Evolutionary conservation across 331 rosid species (phyloP).

Genomic region (Pyracantha coccinea): DNA sequence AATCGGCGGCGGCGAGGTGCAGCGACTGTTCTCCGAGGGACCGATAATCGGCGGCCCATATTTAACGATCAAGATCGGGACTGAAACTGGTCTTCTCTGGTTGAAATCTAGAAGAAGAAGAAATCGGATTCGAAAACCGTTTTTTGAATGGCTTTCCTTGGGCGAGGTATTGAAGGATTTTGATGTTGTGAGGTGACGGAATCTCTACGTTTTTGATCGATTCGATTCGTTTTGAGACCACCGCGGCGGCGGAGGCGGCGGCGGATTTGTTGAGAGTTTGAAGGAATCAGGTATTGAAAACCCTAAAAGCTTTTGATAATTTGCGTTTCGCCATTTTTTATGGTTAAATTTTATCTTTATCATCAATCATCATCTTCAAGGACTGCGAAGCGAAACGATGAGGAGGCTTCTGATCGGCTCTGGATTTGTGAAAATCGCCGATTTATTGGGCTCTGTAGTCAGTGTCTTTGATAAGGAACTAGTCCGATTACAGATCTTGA

Average conservation of each 20-base stretch:
- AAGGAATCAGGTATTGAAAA: constrained; percentile 26
- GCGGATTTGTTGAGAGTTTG: constrained; percentile 2
- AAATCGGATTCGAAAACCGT: constrained; percentile 1
- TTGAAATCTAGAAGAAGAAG: constrained; percentile 1
- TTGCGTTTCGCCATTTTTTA: constrained; percentile 18
- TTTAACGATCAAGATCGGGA: constrained; percentile 14
- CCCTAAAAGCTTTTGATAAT: constrained; percentile 33
- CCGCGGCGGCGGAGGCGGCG: constrained; percentile 28
- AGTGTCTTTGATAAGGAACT: neutral
- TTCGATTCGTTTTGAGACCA: constrained; percentile 5
- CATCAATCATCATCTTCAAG: constrained; percentile 14
- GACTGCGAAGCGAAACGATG: neutral
- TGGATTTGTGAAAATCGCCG: neutral
- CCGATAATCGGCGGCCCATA: constrained; percentile 12
- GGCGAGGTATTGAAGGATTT: neutral
- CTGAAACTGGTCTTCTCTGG: neutral
- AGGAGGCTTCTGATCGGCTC: neutral
- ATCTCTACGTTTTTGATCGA: constrained; percentile 4
- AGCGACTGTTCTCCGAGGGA: neutral
- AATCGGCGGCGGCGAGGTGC: constrained; percentile 10
- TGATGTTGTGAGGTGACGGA: neutral
- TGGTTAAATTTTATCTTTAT: constrained; percentile 14
- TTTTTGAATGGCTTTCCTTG: neutral
- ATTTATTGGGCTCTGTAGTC: constrained; percentile 2
- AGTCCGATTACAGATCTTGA: constrained; percentile 19